These are phyloP conservation scores for Cercospora berteroae DNA, from an alignment of 2,329 filamentous ascomycete genomes.

Conservation along the genomic window DNA sequence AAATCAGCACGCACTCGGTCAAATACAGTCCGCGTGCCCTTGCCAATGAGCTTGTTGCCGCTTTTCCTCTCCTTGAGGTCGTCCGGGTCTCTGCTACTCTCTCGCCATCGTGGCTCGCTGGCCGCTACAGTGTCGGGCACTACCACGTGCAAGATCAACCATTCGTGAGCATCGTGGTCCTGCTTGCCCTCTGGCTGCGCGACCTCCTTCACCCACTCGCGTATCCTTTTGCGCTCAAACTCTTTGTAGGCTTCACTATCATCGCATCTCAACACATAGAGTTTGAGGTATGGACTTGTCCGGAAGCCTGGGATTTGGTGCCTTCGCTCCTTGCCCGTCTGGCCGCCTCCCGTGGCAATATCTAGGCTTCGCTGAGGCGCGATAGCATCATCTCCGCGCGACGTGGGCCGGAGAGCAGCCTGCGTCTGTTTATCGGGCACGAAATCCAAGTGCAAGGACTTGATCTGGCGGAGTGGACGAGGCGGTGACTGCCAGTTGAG, in stretches of 20 bases:
- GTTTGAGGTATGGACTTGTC: constrained; percentile 88
- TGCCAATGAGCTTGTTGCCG: constrained; percentile 72
- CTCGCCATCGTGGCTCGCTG: constrained; percentile 67
- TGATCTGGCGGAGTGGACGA: constrained; percentile 87
- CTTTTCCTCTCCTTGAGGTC: constrained; percentile 63
- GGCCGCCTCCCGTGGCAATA: constrained; percentile 42
- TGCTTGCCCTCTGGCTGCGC: constrained; percentile 66
- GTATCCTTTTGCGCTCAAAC: constrained; percentile 70
- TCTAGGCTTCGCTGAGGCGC: constrained; percentile 40
- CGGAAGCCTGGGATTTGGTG: constrained; percentile 95
- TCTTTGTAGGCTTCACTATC: constrained; percentile 93
- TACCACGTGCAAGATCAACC: constrained; percentile 90
- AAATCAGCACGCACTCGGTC: constrained; percentile 92
- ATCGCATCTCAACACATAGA: constrained; percentile 87
- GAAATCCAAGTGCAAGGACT: constrained; percentile 86
- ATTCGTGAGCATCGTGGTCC: constrained; percentile 95
- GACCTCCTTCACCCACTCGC: constrained; percentile 86
- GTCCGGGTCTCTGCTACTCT: constrained; percentile 50
- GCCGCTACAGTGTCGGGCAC: constrained; percentile 80
- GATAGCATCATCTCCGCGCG: constrained; percentile 24
- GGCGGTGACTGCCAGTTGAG: constrained; percentile 96
- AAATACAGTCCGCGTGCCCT: constrained; percentile 74
- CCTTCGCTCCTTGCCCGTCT: constrained; percentile 58
- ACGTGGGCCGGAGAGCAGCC: constrained; percentile 24
- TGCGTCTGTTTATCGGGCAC: constrained; percentile 50